Conservation (phyloP, 768 basidiomycete species). For the Termitomyces sp. region DNA sequence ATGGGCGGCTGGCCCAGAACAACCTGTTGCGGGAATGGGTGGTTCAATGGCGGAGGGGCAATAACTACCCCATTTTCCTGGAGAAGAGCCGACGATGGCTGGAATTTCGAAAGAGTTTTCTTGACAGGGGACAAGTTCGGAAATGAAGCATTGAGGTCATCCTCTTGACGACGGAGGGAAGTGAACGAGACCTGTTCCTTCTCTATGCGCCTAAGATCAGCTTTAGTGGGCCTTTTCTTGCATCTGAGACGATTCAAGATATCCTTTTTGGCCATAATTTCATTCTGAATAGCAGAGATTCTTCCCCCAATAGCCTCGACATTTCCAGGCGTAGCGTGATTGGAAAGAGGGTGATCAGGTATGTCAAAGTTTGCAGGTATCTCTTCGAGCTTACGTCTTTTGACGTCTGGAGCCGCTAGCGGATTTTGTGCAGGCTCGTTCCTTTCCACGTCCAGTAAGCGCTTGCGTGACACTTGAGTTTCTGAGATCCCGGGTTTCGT, state of each 20-base stretch:
- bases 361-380: constrained; percentile 16
- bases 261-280: neutral
- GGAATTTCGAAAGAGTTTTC: constrained; percentile 1
- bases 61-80: neutral
- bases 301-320: neutral
- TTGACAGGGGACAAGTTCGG: neutral
- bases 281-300: neutral
- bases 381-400: constrained; percentile 28
- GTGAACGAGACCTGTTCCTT: neutral
- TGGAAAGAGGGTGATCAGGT: constrained; percentile 11
- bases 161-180: neutral
- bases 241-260: neutral
- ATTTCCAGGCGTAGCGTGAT: neutral
- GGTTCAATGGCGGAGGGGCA: neutral
- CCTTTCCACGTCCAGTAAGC: constrained; percentile 24
- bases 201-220: neutral
- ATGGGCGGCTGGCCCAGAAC: constrained; percentile 1
- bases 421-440: neutral
- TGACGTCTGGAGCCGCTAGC: constrained; percentile 5
- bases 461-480: constrained; percentile 34
- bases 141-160: neutral
- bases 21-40: neutral
- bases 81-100: neutral
- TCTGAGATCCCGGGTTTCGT: constrained; percentile 30
- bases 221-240: neutral